These are phyloP conservation scores for Neurospora cerealis DNA, from an alignment of 495 filamentous ascomycete species.

Conservation along the genomic window DNA sequence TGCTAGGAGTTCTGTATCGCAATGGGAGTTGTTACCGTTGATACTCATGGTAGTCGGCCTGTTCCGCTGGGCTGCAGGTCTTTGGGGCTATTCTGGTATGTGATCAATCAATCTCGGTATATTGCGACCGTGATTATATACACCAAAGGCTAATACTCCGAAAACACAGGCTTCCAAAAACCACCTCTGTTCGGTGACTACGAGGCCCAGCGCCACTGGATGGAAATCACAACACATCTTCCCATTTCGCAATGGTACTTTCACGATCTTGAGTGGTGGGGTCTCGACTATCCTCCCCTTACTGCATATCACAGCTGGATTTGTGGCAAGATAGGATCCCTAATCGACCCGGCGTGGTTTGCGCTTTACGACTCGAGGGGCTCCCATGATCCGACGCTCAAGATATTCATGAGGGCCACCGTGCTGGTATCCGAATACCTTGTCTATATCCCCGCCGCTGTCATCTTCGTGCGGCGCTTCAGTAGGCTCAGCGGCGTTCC, in stretches of 20 bases:
- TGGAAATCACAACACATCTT: constrained; percentile 86
- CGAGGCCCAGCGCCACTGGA: constrained; percentile 96
- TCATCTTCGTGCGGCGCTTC: constrained; percentile 73
- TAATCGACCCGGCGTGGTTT: constrained; percentile 80
- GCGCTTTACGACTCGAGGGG: constrained; percentile 77
- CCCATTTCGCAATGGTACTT: constrained; percentile 95
- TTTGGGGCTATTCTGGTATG: constrained; percentile 92
- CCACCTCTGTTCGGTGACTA: constrained; percentile 96
- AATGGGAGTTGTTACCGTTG: constrained; percentile 86
- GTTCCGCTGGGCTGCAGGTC: constrained; percentile 81
- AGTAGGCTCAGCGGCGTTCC: constrained; percentile 59
- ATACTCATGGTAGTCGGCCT: constrained; percentile 85
- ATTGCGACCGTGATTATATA: background rate
- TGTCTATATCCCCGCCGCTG: constrained; percentile 72
- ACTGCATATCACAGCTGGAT: constrained; percentile 98
- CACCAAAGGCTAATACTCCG: background rate
- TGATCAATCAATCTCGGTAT: background rate
- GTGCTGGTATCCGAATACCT: constrained; percentile 85
- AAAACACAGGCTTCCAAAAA: constrained; percentile 52
- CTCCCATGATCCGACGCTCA: constrained; percentile 64
- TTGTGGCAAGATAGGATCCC: constrained; percentile 70
- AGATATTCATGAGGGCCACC: constrained; percentile 91
- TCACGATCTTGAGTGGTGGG: constrained; percentile 95
- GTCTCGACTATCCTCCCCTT: constrained; percentile 92
- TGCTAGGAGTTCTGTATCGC: constrained; percentile 67